phyloP scores from a whole-genome alignment of 371 early-diverging fungal species.

The Mucor irregularis region DNA sequence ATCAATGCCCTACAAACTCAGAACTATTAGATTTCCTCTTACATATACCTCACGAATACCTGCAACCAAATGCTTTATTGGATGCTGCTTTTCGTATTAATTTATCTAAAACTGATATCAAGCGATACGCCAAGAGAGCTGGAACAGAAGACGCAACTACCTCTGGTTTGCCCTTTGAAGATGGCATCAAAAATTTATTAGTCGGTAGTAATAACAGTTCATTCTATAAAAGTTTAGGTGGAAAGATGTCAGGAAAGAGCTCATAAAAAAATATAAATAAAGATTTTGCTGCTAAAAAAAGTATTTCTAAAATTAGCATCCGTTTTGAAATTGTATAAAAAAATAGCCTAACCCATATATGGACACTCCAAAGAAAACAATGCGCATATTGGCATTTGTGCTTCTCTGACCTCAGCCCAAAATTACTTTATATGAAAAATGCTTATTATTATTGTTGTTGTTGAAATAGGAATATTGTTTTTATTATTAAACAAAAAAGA shows the following conservation, averaged over 20 bases:
- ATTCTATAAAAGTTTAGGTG: constrained; percentile 15
- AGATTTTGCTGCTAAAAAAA: not conserved
- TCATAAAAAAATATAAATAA: constrained; percentile 1
- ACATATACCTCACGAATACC: constrained; percentile 77
- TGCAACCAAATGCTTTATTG: constrained; percentile 70
- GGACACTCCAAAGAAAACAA: too few species aligned
- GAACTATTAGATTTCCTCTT: constrained; percentile 78
- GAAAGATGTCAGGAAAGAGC: constrained; percentile 14
- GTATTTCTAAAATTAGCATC: not conserved
- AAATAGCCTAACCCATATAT: too few species aligned
- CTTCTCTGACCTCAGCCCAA: too few species aligned
- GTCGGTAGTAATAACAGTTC: constrained; percentile 23
- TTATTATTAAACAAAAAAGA: too few species aligned
- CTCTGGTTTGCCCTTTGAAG: constrained; percentile 43
- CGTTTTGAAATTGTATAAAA: not conserved
- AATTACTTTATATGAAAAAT: too few species aligned
- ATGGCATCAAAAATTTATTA: constrained; percentile 46
- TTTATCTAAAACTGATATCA: constrained; percentile 55
- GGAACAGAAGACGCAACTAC: constrained; percentile 32
- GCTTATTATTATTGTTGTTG: too few species aligned
- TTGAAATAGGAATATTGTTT: too few species aligned
- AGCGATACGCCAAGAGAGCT: constrained; percentile 46
- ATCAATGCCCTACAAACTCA: constrained; percentile 74
- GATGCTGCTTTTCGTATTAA: constrained; percentile 70
- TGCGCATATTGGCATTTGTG: too few species aligned